Conservation (phyloP, 2,329 filamentous ascomycete genomes). For the Trichophaea hybrida region DNA sequence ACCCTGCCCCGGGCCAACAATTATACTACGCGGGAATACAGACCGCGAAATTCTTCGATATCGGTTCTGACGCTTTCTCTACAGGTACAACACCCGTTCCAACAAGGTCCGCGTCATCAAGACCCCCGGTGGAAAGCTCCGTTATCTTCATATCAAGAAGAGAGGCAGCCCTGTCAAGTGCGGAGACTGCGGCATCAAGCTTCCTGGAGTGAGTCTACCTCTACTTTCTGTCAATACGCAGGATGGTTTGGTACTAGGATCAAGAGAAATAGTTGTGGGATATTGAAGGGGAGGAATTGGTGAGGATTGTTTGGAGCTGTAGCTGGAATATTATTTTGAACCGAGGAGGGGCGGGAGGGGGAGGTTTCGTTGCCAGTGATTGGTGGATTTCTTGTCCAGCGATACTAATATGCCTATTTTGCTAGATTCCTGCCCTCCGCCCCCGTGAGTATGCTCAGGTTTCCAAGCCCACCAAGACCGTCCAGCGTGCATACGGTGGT, state of each 20-base stretch:
- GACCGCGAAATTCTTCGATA: background rate
- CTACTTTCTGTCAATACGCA: background rate
- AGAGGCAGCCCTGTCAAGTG: conserved; percentile 95
- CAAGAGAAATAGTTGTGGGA: background rate
- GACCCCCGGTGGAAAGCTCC: conserved; percentile 90
- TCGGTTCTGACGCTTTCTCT: background rate
- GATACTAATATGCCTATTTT: background rate
- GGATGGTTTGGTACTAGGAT: background rate
- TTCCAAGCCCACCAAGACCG: conserved; percentile 98
- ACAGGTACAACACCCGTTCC: conserved; percentile 91
- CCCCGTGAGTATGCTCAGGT: conserved; percentile 95
- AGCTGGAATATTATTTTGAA: background rate
- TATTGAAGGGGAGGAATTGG: background rate
- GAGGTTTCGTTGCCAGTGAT: background rate
- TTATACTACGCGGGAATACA: background rate
- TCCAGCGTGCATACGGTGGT: conserved; percentile 95
- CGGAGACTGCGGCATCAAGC: conserved; percentile 96
- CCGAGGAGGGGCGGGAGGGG: background rate
- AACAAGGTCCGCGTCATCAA: conserved; percentile 94
- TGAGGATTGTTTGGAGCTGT: background rate
- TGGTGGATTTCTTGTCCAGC: background rate
- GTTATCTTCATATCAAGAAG: conserved; percentile 99
- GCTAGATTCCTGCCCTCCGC: conserved; percentile 86
- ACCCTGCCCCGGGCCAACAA: background rate
- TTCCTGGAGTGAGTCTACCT: conserved; percentile 76